phyloP scores from a whole-genome alignment of 129 eudicot species.

The Deinandra increscens region DNA sequence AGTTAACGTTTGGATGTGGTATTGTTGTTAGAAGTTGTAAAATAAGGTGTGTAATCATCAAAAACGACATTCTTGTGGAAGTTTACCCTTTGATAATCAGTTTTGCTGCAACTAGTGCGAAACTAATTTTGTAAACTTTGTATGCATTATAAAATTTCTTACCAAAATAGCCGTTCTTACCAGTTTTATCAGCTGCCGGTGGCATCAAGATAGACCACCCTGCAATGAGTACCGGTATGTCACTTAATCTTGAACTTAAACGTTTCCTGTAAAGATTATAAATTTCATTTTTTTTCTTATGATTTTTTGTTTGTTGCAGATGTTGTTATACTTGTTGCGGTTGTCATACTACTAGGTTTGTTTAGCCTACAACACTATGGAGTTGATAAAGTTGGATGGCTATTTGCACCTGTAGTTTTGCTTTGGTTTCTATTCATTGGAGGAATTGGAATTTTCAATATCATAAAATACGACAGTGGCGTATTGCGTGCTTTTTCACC shows the following conservation, averaged over 20 bases:
- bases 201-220: constrained; percentile 95
- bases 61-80: too few species aligned
- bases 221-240: constrained; percentile 69
- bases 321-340: constrained; percentile 83
- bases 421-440: constrained; percentile 85
- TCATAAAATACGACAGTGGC: constrained; percentile 49
- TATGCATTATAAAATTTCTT: constrained; percentile 23
- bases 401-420: constrained; percentile 75
- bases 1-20: background rate
- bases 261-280: background rate
- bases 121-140: background rate
- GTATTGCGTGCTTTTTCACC: constrained; percentile 81
- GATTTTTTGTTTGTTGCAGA: constrained; percentile 45
- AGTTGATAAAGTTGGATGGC: constrained; percentile 85
- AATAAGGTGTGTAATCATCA: too few species aligned
- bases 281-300: background rate
- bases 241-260: constrained; percentile 3
- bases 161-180: constrained; percentile 8
- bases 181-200: constrained; percentile 98
- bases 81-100: background rate
- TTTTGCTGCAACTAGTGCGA: background rate
- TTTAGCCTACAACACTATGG: constrained; percentile 88
- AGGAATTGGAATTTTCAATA: constrained; percentile 70
- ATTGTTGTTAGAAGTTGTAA: too few species aligned
- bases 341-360: constrained; percentile 59